Percentiles rank a stretch among this genome's conserved stretches.
phyloP scores from a whole-genome alignment of 257 asterid genomes.

The Solanum megistacrolobum region DNA sequence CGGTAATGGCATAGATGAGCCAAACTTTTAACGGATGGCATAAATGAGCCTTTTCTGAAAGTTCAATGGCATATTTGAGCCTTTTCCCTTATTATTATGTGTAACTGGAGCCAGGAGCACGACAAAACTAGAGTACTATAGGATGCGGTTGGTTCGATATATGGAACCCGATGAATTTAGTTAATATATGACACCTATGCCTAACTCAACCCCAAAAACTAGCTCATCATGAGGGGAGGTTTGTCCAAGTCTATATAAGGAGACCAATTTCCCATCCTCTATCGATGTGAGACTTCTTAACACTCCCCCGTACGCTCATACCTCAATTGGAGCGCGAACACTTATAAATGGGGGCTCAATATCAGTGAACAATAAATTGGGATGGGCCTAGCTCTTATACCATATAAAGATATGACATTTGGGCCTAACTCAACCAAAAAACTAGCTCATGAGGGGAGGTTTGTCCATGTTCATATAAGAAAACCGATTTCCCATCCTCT shows the following conservation, averaged over 20 bases:
- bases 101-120: background rate
- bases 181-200: background rate
- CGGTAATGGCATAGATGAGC: too few relatives aligned
- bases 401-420: too few relatives aligned
- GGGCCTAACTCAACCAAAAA: too few relatives aligned
- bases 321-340: background rate
- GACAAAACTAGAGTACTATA: background rate
- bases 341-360: background rate
- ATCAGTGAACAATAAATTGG: too few relatives aligned
- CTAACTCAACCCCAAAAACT: too few relatives aligned
- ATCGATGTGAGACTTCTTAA: background rate
- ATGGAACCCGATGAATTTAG: background rate
- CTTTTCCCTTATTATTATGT: background rate
- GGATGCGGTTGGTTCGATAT: background rate
- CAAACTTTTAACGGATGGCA: too few relatives aligned
- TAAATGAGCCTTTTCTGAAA: too few relatives aligned
- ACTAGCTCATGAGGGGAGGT: too few relatives aligned
- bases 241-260: too few relatives aligned
- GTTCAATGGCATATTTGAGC: too few relatives aligned
- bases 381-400: too few relatives aligned
- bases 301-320: background rate
- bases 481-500: too few relatives aligned
- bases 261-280: background rate
- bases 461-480: background rate
- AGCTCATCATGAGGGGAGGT: background rate